Percentiles rank a stretch among this genome's conserved stretches.
These are phyloP conservation scores for Trichosanthes cucumerina DNA, from an alignment of 306 rosid genomes.

Conservation along the genomic window DNA sequence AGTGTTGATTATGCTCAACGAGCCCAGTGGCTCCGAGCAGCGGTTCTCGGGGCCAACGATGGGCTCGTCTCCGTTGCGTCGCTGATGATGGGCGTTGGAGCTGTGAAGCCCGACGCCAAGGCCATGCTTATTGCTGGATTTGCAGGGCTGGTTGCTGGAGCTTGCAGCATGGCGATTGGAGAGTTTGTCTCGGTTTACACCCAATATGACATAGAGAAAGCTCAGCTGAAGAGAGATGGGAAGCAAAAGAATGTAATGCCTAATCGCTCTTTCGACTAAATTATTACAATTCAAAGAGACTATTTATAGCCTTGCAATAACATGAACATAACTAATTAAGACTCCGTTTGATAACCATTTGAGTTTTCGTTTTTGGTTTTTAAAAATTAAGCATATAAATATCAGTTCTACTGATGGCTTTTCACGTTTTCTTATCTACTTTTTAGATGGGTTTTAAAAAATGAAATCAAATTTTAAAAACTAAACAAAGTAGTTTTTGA, in stretches of 20 bases:
- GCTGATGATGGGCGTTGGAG: constrained; percentile 12
- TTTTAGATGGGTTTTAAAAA: too few relatives aligned
- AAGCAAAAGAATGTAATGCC: not conserved
- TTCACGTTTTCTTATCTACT: too few relatives aligned
- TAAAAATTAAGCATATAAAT: too few relatives aligned
- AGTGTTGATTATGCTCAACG: not conserved
- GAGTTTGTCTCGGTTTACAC: constrained; percentile 12
- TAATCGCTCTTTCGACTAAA: not conserved
- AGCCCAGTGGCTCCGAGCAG: constrained; percentile 15
- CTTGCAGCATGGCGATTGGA: constrained; percentile 16
- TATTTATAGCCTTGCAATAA: too few relatives aligned
- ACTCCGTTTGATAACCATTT: too few relatives aligned
- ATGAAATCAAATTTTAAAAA: too few relatives aligned
- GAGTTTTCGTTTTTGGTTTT: too few relatives aligned
- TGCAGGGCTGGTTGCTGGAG: constrained; percentile 6
- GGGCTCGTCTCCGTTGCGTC: constrained; percentile 12
- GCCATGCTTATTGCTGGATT: constrained; percentile 11
- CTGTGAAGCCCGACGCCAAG: constrained; percentile 9
- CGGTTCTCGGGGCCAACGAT: constrained; percentile 11
- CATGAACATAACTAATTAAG: too few relatives aligned
- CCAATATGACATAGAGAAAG: constrained; percentile 4
- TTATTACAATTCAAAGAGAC: not conserved
- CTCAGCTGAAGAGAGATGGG: constrained; percentile 7
- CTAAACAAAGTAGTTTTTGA: too few relatives aligned
- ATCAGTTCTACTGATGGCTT: too few relatives aligned